Evolutionary conservation across 345 rosid genomes (phyloP).

Genomic region (Microcos paniculata): DNA sequence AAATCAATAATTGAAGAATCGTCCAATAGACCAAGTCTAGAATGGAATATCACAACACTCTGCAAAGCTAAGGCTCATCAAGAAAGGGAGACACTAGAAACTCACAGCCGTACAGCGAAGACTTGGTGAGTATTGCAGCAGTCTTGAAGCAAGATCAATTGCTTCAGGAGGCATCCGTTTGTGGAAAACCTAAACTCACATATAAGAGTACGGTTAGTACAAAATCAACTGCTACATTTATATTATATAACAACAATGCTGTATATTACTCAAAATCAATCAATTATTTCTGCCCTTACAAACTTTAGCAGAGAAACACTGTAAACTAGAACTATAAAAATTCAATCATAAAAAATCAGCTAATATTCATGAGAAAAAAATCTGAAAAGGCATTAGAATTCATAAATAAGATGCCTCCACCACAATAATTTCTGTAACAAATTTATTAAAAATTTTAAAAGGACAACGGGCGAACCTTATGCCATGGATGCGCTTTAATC

Average conservation of each 20-base stretch:
- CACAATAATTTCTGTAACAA: neutral
- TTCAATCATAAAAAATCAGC: neutral
- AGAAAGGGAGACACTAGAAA: neutral
- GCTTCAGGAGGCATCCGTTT: conserved; percentile 92
- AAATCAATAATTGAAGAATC: neutral
- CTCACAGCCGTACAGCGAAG: conserved; percentile 85
- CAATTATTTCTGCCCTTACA: neutral
- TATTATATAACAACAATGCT: neutral
- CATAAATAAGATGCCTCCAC: neutral
- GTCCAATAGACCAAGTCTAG: neutral
- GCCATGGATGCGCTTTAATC: conserved; percentile 94
- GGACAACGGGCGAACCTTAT: conserved; percentile 47
- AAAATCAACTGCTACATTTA: neutral
- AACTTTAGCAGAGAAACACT: neutral
- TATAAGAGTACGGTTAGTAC: neutral
- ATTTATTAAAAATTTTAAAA: neutral
- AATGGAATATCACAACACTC: neutral
- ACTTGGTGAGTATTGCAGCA: conserved; percentile 89
- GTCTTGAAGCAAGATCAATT: conserved; percentile 77
- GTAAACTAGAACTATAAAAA: neutral
- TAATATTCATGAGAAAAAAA: neutral
- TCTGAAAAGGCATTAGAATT: neutral
- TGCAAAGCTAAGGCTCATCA: neutral
- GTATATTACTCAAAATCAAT: neutral
- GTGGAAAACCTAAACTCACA: conserved; percentile 60